Base-by-base conservation (phyloP, 1,284 basidiomycete genomes). In the Anthracocystis setariae region DNA sequence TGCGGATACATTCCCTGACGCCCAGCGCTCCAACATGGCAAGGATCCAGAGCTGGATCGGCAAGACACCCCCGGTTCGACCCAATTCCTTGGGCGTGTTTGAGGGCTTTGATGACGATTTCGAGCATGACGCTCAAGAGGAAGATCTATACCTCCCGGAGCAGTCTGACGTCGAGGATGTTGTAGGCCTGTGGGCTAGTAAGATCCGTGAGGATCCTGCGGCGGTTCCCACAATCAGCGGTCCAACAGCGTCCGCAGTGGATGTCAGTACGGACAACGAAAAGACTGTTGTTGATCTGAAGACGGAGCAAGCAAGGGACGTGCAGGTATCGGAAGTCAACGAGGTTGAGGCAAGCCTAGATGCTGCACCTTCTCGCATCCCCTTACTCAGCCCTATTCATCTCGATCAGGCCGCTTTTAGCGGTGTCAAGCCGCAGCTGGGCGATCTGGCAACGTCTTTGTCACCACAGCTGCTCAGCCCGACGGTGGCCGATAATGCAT, bases 361-460 rank as follows among this genome's bases (percentile, higher is more conserved):
- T 5, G 24, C 62, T 5, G 57, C 53, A 5, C 24, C 20, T 7
- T 57, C 57, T 18, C 50, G 49, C 8, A 18, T 57, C 20, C 68
- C 74, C 18, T 67, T 77, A 4, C 62, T 77, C 18, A 77, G 76
- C 46, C 76, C 76, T 0, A 76, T 77, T 38, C 71, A 73, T 20
- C 61, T 77, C 21, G 76, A 74, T 15, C 50, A 52, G 7, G 51
- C 56, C 7, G 49, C 66, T 1, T 76, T 76, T 25, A 56, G 32
- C 4, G 73, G 73, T 8, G 40, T 61, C 24, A 54, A 56, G 27
- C 65, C 73, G 3, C 42, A 58, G 35, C 59, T 76, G 1, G 72
- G 72, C 35, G 55, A 47, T 33, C 55, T 74, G 4, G 47, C 57
- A 18, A 44, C 42, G 1, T 39, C 58, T 5, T 15, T 50, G 18